Base-by-base conservation (phyloP, 2,329 filamentous ascomycete genomes). In the Monosporascus ibericus region DNA sequence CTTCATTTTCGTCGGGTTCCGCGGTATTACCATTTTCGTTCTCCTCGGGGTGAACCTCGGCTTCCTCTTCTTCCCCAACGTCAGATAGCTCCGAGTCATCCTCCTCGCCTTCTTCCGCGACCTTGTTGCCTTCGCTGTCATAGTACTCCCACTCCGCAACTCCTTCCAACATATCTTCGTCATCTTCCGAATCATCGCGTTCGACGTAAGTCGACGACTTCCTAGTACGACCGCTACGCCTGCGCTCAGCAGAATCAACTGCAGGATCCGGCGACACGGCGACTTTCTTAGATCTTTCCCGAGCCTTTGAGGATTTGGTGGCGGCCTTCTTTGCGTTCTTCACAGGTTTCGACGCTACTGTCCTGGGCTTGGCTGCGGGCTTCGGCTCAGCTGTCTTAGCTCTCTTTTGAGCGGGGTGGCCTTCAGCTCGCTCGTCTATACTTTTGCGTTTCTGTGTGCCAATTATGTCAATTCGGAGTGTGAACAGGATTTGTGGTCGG, bases 101-200 rank as follows among this genome's bases (percentile, higher is more conserved):
- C 11, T 57, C 60, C 22, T 64, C 58, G 27, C 64, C 56, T 37
- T 64, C 63, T 39, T 64, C 60, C 18, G 60, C 57, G 27, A 62
- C 47, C 17, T 64, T 65, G 20, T 70, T 69, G 18, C 67, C 71
- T 3, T 67, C 63, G 3, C 70, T 59, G n/a, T 71, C 68, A 15
- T 65, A 68, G 47, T 84, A 84, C 24, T 78, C 72, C 81, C 81
- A 84, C 62, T 80, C 70, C 1, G 80, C 79, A 5, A 84, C 81
- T 2, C 81, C 81, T 47, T 81, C 75, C 24, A 82, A 68, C 81
- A 84, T 84, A 63, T 84, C 81, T 57, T 80, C 75, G 54, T 84
- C 80, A 53, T 84, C 81, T 48, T 80, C 79, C 11, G 75, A 74
- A 11, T 79, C 79, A 51, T 81, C 78, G 34, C 80, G 75, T 63